Percentiles rank a stretch among this genome's conserved stretches.
phyloP scores from a whole-genome alignment of 2,329 filamentous ascomycete genomes.

The Colletotrichum plurivorum region DNA sequence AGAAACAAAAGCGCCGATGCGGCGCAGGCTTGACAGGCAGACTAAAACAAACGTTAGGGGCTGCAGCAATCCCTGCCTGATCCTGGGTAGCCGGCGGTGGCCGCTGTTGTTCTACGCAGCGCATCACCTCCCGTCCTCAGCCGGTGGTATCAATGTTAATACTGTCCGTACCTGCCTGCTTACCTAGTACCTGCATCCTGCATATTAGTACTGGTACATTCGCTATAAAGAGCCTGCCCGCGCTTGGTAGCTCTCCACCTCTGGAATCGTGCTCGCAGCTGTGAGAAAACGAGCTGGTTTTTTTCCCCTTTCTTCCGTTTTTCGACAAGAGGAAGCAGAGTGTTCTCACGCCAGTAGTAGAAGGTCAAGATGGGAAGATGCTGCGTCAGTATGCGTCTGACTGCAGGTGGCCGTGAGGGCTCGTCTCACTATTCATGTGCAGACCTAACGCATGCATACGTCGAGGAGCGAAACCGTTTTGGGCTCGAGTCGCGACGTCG shows the following conservation, averaged over 20 bases:
- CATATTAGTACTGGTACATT: no score
- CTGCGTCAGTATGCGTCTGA: conserved; percentile 14
- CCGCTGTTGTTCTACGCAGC: not conserved
- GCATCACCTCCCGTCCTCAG: no score
- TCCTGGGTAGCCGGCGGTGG: not conserved
- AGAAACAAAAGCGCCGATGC: conserved; percentile 18
- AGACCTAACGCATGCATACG: conserved; percentile 23
- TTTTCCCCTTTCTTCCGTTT: no score
- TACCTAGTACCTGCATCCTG: no score
- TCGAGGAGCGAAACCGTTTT: conserved; percentile 35
- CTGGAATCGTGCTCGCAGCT: no score
- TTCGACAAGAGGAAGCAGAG: not conserved
- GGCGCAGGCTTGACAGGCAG: conserved; percentile 12
- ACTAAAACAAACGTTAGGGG: not conserved
- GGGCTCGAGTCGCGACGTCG: conserved; percentile 38
- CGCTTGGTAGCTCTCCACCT: no score
- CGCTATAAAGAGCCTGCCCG: no score
- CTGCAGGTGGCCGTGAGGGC: conserved; percentile 15
- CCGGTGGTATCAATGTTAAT: no score
- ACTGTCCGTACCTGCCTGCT: no score
- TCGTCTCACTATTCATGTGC: conserved; percentile 24
- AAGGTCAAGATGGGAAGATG: conserved; percentile 3
- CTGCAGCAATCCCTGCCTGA: not conserved
- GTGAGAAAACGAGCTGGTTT: no score
- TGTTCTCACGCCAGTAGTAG: not conserved